Evolutionary conservation across 176 grass and related monocot genomes (phyloP).

Genomic region (Musa troglodytarum): DNA sequence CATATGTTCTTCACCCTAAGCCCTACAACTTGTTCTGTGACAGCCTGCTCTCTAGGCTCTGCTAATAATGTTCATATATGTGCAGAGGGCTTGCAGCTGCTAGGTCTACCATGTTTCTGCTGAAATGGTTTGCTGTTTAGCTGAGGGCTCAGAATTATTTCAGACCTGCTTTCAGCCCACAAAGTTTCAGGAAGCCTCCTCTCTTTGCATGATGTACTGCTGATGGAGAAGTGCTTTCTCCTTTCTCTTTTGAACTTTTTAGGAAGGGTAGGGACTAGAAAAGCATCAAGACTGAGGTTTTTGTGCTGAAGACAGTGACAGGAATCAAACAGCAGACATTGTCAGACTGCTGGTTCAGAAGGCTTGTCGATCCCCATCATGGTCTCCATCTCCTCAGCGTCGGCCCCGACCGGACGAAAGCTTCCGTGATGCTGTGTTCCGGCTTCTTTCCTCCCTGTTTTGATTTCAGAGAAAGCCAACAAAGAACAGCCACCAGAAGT

Average conservation of each 20-base stretch:
- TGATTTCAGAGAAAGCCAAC: neutral
- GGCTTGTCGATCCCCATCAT: neutral
- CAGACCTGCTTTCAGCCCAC: neutral
- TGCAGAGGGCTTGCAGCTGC: neutral
- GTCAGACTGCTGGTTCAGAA: neutral
- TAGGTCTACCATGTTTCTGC: neutral
- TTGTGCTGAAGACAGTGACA: conserved; percentile 6
- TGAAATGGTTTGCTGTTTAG: neutral
- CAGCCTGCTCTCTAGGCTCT: no score
- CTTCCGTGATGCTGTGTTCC: neutral
- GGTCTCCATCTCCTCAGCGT: neutral
- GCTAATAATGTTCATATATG: no score
- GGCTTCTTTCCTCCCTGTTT: neutral
- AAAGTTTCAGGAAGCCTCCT: conserved; percentile 6
- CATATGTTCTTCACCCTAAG: no score
- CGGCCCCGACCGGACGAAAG: neutral
- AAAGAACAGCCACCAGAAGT: neutral
- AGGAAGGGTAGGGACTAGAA: neutral
- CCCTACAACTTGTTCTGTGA: no score
- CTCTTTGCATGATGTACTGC: neutral
- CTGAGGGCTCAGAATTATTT: neutral
- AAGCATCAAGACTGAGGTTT: conserved; percentile 2
- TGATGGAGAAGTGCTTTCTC: neutral
- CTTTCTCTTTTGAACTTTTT: neutral
- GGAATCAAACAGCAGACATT: neutral